Percentiles rank a stretch among this genome's conserved stretches.
These are phyloP conservation scores for Mycena haematopus DNA, from an alignment of 768 basidiomycete species.

Conservation along the genomic window DNA sequence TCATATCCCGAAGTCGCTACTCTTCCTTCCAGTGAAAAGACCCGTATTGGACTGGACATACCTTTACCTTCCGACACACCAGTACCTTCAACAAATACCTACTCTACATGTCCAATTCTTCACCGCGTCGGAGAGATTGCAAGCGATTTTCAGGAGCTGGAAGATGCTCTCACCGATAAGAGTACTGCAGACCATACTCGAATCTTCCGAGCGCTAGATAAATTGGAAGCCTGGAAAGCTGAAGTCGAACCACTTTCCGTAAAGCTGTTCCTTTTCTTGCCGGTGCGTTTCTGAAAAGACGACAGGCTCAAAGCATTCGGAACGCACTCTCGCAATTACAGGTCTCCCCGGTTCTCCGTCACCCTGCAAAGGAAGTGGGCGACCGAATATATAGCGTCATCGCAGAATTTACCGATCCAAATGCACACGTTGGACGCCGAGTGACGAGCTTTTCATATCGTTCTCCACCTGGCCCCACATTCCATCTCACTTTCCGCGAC, in stretches of 20 bases:
- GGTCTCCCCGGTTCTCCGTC: conserved; percentile 1
- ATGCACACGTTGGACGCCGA: conserved; percentile 2
- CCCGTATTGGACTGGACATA: conserved; percentile 13
- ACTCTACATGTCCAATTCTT: neutral
- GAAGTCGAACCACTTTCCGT: conserved; percentile 16
- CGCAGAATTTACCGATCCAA: neutral
- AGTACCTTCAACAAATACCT: neutral
- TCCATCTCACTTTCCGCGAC: conserved; percentile 21
- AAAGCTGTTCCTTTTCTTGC: neutral
- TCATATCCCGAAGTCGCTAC: conserved; percentile 2
- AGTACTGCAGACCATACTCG: conserved; percentile 1
- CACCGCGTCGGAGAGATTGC: conserved; percentile 14
- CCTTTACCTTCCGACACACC: neutral
- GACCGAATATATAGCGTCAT: conserved; percentile 6
- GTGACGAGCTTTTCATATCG: conserved; percentile 17
- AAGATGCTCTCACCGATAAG: conserved; percentile 12
- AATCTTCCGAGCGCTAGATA: conserved; percentile 15
- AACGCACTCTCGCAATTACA: neutral
- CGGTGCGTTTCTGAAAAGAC: neutral
- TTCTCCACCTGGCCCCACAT: neutral
- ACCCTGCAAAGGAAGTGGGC: conserved; percentile 5
- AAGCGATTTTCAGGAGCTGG: conserved; percentile 9
- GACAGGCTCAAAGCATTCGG: conserved; percentile 4
- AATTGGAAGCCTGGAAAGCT: conserved; percentile 14
- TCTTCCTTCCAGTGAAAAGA: conserved; percentile 8